Evolutionary conservation across 2,329 filamentous ascomycete species (phyloP).

Genomic region (Zymoseptoria passerinii): DNA sequence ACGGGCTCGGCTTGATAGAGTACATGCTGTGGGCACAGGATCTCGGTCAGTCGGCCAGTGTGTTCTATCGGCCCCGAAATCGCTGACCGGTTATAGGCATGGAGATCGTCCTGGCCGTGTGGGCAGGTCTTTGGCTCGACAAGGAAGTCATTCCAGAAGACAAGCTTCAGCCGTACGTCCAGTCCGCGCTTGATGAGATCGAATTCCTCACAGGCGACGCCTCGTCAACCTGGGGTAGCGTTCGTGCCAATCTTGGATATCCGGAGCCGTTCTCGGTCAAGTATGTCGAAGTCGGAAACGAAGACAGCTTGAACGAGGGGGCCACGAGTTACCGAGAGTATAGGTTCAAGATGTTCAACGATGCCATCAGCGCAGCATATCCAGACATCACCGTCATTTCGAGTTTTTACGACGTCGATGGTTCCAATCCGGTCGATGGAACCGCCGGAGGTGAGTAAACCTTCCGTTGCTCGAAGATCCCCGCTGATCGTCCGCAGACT

Average conservation of each 20-base stretch:
- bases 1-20: constrained; percentile 55
- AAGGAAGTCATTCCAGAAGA: constrained; percentile 40
- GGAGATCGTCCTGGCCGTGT: constrained; percentile 50
- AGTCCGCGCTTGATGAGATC: constrained; percentile 54
- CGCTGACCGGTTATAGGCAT: constrained; percentile 29
- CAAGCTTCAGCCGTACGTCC: constrained; percentile 42
- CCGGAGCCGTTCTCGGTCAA: constrained; percentile 52
- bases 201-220: constrained; percentile 53
- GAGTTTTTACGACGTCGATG: constrained; percentile 31
- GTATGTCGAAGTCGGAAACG: constrained; percentile 60
- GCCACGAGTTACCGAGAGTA: constrained; percentile 34
- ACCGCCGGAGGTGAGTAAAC: background rate
- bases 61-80: background rate
- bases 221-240: constrained; percentile 48
- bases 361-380: constrained; percentile 50
- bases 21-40: constrained; percentile 52
- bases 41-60: constrained; percentile 28
- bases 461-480: background rate
- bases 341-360: constrained; percentile 51
- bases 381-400: constrained; percentile 51
- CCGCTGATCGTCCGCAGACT: constrained; percentile 14
- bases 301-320: constrained; percentile 53
- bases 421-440: constrained; percentile 6
- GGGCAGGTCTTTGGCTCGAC: constrained; percentile 48
- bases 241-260: constrained; percentile 52